Conservation (phyloP, 2,329 filamentous ascomycete species). For the Cercospora citrullina region DNA sequence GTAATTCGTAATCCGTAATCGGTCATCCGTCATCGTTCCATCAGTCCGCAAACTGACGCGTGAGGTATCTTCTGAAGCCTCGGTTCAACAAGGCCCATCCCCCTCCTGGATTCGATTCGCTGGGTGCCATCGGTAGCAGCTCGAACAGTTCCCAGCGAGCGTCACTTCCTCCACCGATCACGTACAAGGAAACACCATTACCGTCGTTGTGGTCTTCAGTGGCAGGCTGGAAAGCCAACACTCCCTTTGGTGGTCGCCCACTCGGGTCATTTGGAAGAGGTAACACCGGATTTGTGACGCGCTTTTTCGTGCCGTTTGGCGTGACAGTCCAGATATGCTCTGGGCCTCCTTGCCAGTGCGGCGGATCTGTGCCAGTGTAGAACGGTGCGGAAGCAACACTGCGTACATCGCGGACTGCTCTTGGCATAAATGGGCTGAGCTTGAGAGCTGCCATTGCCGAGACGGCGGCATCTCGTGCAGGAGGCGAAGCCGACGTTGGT, state of each 20-base stretch:
- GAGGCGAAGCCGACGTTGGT: slow-evolving; percentile 33
- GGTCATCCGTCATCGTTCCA: not conserved
- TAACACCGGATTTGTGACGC: slow-evolving; percentile 39
- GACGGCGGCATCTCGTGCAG: slow-evolving; percentile 22
- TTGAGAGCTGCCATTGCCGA: slow-evolving; percentile 36
- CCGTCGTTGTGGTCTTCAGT: slow-evolving; percentile 26
- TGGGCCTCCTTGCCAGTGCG: slow-evolving; percentile 41
- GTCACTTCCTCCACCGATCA: slow-evolving; percentile 39
- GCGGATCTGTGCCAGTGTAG: slow-evolving; percentile 74
- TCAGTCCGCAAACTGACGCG: slow-evolving; percentile 39
- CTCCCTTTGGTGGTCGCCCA: slow-evolving; percentile 70
- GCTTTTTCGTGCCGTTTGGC: slow-evolving; percentile 39
- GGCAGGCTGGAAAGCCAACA: slow-evolving; percentile 69
- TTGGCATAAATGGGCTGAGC: slow-evolving; percentile 58
- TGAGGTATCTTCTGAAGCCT: slow-evolving; percentile 39
- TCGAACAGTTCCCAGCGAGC: slow-evolving; percentile 41
- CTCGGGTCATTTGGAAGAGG: slow-evolving; percentile 56
- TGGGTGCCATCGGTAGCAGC: slow-evolving; percentile 25
- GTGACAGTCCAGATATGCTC: slow-evolving; percentile 36
- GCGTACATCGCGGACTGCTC: slow-evolving; percentile 85
- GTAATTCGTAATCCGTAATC: not conserved
- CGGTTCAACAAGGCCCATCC: slow-evolving; percentile 33
- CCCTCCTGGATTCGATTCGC: slow-evolving; percentile 16
- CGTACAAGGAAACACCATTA: slow-evolving; percentile 33
- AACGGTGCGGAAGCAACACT: slow-evolving; percentile 81